Evolutionary conservation across 1,284 basidiomycete species (phyloP), one percentile per base, ranked within the genome.

Genomic region (Takashimella koratensis): DNA sequence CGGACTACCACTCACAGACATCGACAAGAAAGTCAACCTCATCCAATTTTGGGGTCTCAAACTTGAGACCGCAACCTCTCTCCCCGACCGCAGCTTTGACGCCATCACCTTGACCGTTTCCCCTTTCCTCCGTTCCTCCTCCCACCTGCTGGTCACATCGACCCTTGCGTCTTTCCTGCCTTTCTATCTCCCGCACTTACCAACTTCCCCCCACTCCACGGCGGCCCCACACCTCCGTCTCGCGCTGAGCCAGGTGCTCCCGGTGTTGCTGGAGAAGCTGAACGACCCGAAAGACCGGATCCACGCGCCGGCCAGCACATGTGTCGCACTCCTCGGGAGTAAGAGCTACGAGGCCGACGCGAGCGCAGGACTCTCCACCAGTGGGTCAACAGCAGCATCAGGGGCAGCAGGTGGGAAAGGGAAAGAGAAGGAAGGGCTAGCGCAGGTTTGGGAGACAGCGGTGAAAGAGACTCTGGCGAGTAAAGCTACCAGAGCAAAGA

Each of bases 401-500:
- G 30, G 30, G 10, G 30, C 16, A 8, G 71, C 69, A 47, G 78
- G 77, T 60, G 79, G 80, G 40, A 85, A 83, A 63, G 83, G 81
- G 27, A 91, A 90, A 72, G 84, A 84, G 23, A 79, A 80, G 22
- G 92, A 95, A 73, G 84, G 85, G 12, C 84, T 88, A 12, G 71
- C 89, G 36, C 81, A 80, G 67, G 79, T 85, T 30, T 90, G 91
- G 67, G 93, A 97, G 70, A 80, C 86, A 44, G 80, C 82, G 58
- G 57, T 93, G 54, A 83, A 83, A 59, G 90, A 92, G 60, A 77
- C 70, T n/a, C 49, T 68, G 43, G 86, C 82, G n/a, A 94, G 84
- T 69, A 90, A 86, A 78, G 85, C 83, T 23, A 88, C 83, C 84
- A 84, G 84, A 76, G 86, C 63, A 64, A 81, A 75, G 72, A 65